These are phyloP conservation scores for Fagus sylvatica DNA, from an alignment of 306 rosid species.

Conservation along the genomic window DNA sequence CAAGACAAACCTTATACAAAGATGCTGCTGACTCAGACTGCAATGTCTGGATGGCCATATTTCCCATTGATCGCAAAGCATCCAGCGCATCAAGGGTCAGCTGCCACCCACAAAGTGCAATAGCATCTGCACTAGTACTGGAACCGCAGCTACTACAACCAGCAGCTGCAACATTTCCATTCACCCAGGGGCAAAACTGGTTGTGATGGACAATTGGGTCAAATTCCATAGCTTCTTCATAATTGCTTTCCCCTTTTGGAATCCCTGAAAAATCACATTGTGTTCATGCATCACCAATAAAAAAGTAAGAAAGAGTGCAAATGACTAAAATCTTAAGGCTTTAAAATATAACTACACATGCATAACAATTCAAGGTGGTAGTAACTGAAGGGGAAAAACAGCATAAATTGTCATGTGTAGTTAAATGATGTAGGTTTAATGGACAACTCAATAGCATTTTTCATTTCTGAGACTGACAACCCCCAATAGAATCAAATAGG, in stretches of 20 bases:
- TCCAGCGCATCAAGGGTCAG: conserved; percentile 91
- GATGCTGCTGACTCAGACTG: conserved; percentile 99
- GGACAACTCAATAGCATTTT: background rate
- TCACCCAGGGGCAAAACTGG: conserved; percentile 98
- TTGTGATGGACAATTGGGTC: conserved; percentile 90
- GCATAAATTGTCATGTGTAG: too few relatives aligned
- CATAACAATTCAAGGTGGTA: background rate
- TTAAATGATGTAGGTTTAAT: background rate
- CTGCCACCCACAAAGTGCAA: conserved; percentile 94
- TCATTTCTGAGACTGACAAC: background rate
- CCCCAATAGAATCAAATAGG: background rate
- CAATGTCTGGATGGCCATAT: conserved; percentile 65
- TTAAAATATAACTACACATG: background rate
- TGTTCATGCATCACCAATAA: background rate
- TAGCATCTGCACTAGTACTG: conserved; percentile 52
- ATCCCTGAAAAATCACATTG: conserved; percentile 52
- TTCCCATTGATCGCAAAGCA: conserved; percentile 64
- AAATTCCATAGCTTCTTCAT: conserved; percentile 80
- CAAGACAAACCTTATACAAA: conserved; percentile 72
- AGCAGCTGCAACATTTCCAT: conserved; percentile 98
- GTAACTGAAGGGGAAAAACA: too few relatives aligned
- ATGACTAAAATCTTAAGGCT: background rate
- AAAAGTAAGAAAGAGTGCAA: background rate
- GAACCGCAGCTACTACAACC: conserved; percentile 59
- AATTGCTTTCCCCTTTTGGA: conserved; percentile 90